A percentile compares a stretch with the other conserved stretches of the same genome.
These are phyloP conservation scores for Neurospora intermedia DNA, from an alignment of 495 filamentous ascomycete species.

Conservation along the genomic window DNA sequence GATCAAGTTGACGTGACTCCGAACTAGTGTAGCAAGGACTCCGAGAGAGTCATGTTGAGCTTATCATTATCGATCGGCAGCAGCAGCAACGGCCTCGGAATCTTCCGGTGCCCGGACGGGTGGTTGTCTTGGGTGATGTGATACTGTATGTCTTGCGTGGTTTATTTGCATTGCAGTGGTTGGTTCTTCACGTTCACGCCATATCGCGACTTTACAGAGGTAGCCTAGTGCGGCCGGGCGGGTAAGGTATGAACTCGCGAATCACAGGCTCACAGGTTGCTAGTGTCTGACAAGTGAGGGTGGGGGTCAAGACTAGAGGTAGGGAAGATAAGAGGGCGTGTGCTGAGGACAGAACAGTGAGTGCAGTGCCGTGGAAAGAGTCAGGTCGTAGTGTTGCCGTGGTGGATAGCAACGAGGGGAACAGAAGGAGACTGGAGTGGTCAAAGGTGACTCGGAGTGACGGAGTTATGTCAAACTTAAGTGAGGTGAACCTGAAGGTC, in stretches of 20 bases:
- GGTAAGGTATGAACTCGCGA: not conserved
- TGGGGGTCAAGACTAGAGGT: not conserved
- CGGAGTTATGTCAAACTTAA: too few species aligned
- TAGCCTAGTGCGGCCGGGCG: not conserved
- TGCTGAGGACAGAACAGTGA: not conserved
- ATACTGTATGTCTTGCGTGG: not conserved
- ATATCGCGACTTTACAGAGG: not conserved
- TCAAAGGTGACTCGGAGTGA: not conserved
- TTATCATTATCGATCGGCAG: not conserved
- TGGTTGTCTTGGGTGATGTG: not conserved
- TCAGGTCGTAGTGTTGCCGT: not conserved
- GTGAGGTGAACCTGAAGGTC: too few species aligned
- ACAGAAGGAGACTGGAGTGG: not conserved
- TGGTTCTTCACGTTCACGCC: not conserved
- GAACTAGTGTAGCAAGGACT: not conserved
- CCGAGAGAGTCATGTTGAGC: not conserved
- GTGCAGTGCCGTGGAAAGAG: not conserved
- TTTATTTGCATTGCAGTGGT: not conserved
- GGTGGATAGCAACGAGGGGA: not conserved
- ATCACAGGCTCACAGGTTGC: not conserved
- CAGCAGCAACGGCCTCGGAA: not conserved
- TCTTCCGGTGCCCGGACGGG: not conserved
- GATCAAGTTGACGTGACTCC: not conserved
- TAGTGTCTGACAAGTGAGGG: not conserved
- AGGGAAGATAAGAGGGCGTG: not conserved